These are phyloP conservation scores for Penicillium sp. DNA, from an alignment of 2,329 filamentous ascomycete genomes.

Conservation along the genomic window DNA sequence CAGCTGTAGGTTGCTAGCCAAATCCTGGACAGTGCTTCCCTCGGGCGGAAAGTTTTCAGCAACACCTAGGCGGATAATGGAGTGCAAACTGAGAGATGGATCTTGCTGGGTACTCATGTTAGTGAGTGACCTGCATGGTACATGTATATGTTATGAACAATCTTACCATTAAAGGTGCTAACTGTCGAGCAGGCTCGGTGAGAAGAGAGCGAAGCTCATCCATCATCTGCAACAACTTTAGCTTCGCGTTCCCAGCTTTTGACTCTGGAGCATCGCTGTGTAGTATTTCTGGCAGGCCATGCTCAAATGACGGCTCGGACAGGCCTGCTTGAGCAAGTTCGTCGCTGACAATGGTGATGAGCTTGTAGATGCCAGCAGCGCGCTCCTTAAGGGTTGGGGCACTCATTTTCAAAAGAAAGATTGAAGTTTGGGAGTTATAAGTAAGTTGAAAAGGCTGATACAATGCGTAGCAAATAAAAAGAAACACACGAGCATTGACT, in stretches of 20 bases:
- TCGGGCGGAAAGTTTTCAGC: constrained; percentile 12
- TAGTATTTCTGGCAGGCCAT: constrained; percentile 14
- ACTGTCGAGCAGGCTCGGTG: constrained; percentile 11
- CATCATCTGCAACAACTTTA: constrained; percentile 11
- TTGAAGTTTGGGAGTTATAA: too few relatives aligned
- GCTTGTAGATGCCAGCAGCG: too few relatives aligned
- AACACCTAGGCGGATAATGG: constrained; percentile 13
- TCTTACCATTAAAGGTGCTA: constrained; percentile 11
- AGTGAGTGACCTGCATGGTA: too few relatives aligned
- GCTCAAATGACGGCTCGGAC: constrained; percentile 17
- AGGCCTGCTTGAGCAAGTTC: constrained; percentile 13
- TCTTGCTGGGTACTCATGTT: constrained; percentile 6
- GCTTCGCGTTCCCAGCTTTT: background rate
- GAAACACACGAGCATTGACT: too few relatives aligned
- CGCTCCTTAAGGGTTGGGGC: too few relatives aligned
- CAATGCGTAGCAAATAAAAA: too few relatives aligned
- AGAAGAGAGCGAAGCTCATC: constrained; percentile 14
- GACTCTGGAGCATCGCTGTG: constrained; percentile 15
- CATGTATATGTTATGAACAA: too few relatives aligned
- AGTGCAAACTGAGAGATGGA: constrained; percentile 12
- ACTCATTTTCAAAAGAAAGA: too few relatives aligned
- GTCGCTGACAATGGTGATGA: too few relatives aligned
- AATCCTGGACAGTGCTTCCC: constrained; percentile 12
- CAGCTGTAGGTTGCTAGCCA: constrained; percentile 7
- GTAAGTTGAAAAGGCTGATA: too few relatives aligned